Conservation (phyloP, 2,329 filamentous ascomycete species). For the Exserohilum turcica region DNA sequence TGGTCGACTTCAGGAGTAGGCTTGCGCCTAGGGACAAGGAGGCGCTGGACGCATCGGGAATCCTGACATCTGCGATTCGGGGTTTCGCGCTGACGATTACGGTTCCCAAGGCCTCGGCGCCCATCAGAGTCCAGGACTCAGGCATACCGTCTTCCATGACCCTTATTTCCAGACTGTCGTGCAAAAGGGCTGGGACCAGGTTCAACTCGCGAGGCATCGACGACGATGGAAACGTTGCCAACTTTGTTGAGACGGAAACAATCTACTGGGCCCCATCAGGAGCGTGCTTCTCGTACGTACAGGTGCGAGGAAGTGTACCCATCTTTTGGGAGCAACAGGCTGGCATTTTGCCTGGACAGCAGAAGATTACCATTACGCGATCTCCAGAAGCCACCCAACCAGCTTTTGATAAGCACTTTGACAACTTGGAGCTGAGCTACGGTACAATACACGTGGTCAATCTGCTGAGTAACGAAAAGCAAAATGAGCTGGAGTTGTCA, state of each 20-base stretch:
- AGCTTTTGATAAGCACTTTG: constrained; percentile 94
- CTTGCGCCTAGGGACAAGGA: constrained; percentile 75
- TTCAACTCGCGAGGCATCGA: constrained; percentile 98
- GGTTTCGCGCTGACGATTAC: constrained; percentile 89
- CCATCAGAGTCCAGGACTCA: constrained; percentile 67
- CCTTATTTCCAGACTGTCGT: constrained; percentile 89
- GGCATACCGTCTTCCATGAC: constrained; percentile 84
- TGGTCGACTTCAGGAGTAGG: constrained; percentile 85
- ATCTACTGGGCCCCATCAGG: constrained; percentile 81
- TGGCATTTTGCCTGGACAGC: constrained; percentile 85
- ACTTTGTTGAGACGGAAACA: constrained; percentile 98
- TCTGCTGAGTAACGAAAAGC: constrained; percentile 86
- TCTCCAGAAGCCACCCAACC: constrained; percentile 90
- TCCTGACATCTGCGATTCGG: constrained; percentile 90
- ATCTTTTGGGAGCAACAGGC: constrained; percentile 96
- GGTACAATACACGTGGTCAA: constrained; percentile 93
- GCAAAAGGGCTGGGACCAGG: constrained; percentile 85
- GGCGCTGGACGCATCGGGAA: constrained; percentile 81
- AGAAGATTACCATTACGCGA: constrained; percentile 90
- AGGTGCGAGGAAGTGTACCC: constrained; percentile 90
- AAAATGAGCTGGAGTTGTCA: constrained; percentile 83
- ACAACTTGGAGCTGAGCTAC: constrained; percentile 82
- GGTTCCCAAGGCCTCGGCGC: constrained; percentile 76
- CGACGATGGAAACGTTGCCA: constrained; percentile 95
- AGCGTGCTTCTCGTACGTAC: constrained; percentile 89